A percentile compares a stretch with the other conserved stretches of the same genome.
Conservation (phyloP, 148 eudicot genomes). For the Fagopyrum esculentum region DNA sequence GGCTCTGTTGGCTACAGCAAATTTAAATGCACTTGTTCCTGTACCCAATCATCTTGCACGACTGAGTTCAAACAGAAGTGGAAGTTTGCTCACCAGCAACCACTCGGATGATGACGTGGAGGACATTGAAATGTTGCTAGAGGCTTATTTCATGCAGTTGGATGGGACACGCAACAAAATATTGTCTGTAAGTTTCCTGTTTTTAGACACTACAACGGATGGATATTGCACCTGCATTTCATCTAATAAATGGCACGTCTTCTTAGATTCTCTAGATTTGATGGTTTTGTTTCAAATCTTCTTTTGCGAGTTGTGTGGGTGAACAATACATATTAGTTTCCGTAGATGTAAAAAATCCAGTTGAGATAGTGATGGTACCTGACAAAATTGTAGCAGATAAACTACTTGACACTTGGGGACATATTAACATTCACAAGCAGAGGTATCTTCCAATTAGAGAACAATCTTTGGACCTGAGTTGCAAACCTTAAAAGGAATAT, state of each 20-base stretch:
- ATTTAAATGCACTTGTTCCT: conserved; percentile 42
- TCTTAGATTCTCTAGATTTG: neutral
- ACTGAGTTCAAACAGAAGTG: conserved; percentile 63
- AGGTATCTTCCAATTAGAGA: neutral
- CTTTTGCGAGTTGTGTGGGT: neutral
- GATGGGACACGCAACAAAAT: conserved; percentile 94
- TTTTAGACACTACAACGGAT: neutral
- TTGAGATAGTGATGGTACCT: neutral
- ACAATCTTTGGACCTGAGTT: neutral
- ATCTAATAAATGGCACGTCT: neutral
- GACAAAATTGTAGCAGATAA: neutral
- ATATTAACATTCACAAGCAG: neutral
- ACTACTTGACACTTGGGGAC: neutral
- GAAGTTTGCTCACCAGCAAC: conserved; percentile 62
- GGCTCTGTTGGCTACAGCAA: conserved; percentile 35
- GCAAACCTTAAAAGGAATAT: neutral
- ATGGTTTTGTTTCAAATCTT: neutral
- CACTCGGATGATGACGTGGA: conserved; percentile 67
- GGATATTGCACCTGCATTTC: neutral
- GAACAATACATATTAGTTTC: neutral
- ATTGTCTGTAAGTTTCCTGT: conserved; percentile 58
- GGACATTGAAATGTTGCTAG: conserved; percentile 92
- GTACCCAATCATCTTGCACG: conserved; percentile 47
- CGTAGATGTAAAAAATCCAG: neutral
- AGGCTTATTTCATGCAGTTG: conserved; percentile 95